Conservation (phyloP, 108 stramenopile species). For the Nitzschia putrida region DNA sequence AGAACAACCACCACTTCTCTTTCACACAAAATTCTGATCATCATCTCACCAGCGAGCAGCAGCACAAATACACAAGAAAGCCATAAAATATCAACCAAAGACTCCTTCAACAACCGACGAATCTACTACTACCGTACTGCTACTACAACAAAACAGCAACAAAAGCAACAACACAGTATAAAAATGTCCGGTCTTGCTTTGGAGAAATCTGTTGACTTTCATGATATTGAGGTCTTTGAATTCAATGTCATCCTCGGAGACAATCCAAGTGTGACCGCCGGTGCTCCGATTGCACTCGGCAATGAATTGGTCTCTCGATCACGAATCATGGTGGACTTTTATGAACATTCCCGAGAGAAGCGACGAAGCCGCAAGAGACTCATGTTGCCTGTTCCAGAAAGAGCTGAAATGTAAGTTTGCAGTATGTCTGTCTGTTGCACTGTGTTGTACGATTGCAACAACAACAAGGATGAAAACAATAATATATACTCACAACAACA, state of each 20-base stretch:
- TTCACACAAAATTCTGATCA: not conserved
- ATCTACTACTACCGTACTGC: too few species aligned
- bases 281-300: constrained; percentile 33
- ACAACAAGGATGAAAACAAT: not conserved
- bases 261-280: constrained; percentile 28
- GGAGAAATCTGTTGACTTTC: constrained; percentile 14
- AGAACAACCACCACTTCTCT: too few species aligned
- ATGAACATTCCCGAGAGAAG: constrained; percentile 10
- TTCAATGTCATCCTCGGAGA: constrained; percentile 30
- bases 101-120: too few species aligned
- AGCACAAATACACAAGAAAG: too few species aligned
- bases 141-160: too few species aligned
- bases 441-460: not conserved
- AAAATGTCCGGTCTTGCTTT: not conserved
- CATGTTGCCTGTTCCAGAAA: constrained; percentile 15
- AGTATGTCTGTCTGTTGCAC: too few species aligned
- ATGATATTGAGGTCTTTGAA: constrained; percentile 28
- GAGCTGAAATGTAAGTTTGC: constrained; percentile 34
- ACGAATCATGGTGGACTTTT: not conserved
- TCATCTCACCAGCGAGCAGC: too few species aligned
- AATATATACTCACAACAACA: too few species aligned
- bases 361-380: constrained; percentile 13
- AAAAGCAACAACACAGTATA: too few species aligned
- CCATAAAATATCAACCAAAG: too few species aligned
- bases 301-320: not conserved